Evolutionary conservation across 371 early-diverging fungal species (phyloP).

Genomic region (Synchytrium microbalum): DNA sequence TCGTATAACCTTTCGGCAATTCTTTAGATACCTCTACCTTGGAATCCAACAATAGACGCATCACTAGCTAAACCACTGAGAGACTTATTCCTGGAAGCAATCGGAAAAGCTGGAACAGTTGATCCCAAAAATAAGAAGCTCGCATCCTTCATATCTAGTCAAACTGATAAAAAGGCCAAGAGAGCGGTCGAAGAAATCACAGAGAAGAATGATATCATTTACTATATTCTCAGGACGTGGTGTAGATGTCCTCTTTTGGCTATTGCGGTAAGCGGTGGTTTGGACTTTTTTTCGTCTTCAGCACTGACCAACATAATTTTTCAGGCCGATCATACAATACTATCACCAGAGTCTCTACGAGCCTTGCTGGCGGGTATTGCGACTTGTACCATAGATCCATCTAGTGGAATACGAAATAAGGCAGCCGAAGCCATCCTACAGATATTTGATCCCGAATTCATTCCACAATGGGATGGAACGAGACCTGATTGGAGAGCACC

Average conservation of each 20-base stretch:
- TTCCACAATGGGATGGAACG: constrained; percentile 33
- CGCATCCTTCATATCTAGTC: not conserved
- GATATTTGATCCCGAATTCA: constrained; percentile 27
- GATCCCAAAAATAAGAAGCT: constrained; percentile 5
- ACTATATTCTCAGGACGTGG: constrained; percentile 66
- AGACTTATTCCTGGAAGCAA: constrained; percentile 42
- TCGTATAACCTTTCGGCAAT: too few species aligned
- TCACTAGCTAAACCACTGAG: constrained; percentile 61
- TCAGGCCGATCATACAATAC: constrained; percentile 37
- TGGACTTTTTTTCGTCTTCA: constrained; percentile 2
- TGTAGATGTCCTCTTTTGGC: constrained; percentile 64
- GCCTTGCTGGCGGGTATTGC: constrained; percentile 59
- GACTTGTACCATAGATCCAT: constrained; percentile 53
- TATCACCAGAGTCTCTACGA: constrained; percentile 53
- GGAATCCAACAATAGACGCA: constrained; percentile 67
- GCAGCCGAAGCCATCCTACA: constrained; percentile 61
- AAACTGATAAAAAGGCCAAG: constrained; percentile 31
- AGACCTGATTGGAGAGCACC: constrained; percentile 26
- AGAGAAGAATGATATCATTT: constrained; percentile 62
- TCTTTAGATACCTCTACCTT: constrained; percentile 38
- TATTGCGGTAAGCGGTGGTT: constrained; percentile 45
- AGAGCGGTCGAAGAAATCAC: constrained; percentile 38
- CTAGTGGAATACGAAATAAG: constrained; percentile 52
- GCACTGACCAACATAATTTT: not conserved
- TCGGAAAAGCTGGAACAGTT: not conserved